Conservation (phyloP, 257 asterid genomes). For the Galeopsis tetrahit region DNA sequence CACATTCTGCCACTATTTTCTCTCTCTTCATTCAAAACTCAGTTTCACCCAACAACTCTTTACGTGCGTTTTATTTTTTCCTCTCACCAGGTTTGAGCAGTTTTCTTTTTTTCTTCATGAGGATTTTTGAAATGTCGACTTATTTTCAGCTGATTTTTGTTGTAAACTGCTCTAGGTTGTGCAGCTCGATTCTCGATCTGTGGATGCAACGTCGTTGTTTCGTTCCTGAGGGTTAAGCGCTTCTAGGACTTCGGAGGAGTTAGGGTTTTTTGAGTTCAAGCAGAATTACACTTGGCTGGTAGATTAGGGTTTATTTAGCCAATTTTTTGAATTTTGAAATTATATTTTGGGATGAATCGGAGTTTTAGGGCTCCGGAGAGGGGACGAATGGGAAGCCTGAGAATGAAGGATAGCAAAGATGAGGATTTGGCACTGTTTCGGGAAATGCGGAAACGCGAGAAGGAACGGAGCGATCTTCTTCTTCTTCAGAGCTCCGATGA, state of each 20-base stretch:
- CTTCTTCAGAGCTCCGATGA: constrained; percentile 76
- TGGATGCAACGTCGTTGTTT: constrained; percentile 32
- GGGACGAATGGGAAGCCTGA: constrained; percentile 66
- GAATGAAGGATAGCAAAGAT: constrained; percentile 70
- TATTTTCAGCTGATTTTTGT: constrained; percentile 49
- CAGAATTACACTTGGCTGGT: constrained; percentile 32
- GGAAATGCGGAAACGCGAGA: constrained; percentile 91
- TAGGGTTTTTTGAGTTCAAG: constrained; percentile 48
- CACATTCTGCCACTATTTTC: constrained; percentile 28
- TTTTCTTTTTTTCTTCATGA: neutral
- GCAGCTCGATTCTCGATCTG: constrained; percentile 54
- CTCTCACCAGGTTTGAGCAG: constrained; percentile 34
- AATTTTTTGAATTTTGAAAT: constrained; percentile 25
- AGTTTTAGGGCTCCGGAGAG: constrained; percentile 83
- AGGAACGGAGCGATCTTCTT: constrained; percentile 69
- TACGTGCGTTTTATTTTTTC: constrained; percentile 24
- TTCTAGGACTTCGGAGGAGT: constrained; percentile 30
- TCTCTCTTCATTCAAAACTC: constrained; percentile 32
- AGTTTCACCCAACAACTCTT: constrained; percentile 11
- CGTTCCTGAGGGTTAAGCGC: constrained; percentile 31
- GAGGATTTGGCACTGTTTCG: constrained; percentile 89
- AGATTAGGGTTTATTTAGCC: constrained; percentile 36
- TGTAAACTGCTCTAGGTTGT: constrained; percentile 33
- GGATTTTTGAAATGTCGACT: constrained; percentile 38
- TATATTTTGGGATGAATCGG: constrained; percentile 64